phyloP scores from a whole-genome alignment of 1,284 basidiomycete genomes.

The Clitocybe nebularis region DNA sequence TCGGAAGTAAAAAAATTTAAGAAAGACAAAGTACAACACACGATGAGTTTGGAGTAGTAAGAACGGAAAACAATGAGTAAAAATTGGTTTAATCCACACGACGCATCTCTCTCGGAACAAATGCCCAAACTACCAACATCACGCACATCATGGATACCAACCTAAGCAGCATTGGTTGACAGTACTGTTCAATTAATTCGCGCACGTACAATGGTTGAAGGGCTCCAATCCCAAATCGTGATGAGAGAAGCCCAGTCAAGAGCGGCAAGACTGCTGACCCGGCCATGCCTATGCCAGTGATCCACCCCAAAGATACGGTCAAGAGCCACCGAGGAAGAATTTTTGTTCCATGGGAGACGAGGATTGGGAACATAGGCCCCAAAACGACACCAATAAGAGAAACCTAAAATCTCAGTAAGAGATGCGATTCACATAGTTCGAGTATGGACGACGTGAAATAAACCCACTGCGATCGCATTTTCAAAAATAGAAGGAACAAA shows the following conservation, averaged over 20 bases:
- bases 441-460: background rate
- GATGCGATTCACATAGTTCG: no score
- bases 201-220: conserved; percentile 23
- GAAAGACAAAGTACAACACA: background rate
- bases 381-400: conserved; percentile 51
- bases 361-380: conserved; percentile 54
- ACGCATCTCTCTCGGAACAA: conserved; percentile 20
- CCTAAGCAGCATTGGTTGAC: conserved; percentile 9
- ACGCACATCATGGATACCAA: conserved; percentile 28
- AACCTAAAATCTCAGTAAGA: no score
- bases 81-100: conserved; percentile 13
- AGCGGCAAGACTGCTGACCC: conserved; percentile 19
- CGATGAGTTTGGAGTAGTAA: background rate
- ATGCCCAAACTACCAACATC: conserved; percentile 25
- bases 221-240: conserved; percentile 19
- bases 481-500: conserved; percentile 51
- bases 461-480: conserved; percentile 38
- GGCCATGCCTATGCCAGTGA: conserved; percentile 34
- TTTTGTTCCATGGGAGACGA: conserved; percentile 44
- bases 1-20: background rate
- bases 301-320: conserved; percentile 54
- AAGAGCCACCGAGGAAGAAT: conserved; percentile 49
- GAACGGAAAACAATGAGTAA: background rate
- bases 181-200: background rate
- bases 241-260: conserved; percentile 21